These are phyloP conservation scores for Fusarium equiseti DNA, from an alignment of 2,329 filamentous ascomycete genomes.

Conservation along the genomic window DNA sequence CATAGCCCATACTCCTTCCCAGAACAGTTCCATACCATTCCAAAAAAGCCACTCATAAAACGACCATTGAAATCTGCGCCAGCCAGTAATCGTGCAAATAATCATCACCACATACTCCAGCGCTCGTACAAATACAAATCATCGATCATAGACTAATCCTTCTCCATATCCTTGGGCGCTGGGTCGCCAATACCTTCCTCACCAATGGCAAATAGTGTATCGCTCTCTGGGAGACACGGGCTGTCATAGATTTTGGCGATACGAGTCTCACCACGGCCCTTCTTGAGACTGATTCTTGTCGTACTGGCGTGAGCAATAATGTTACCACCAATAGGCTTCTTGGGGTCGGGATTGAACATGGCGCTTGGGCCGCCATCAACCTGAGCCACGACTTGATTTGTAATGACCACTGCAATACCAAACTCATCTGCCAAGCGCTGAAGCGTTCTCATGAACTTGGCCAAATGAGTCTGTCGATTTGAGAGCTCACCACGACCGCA, in stretches of 20 bases:
- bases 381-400: conserved; percentile 98
- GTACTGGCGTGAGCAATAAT: conserved; percentile 99
- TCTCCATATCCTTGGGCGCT: conserved; percentile 93
- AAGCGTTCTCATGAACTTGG: conserved; percentile 88
- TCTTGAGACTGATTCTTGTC: conserved; percentile 93
- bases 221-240: conserved; percentile 94
- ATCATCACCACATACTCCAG: conserved; percentile 41
- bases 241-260: conserved; percentile 99
- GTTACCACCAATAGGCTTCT: conserved; percentile 98
- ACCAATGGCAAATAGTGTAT: conserved; percentile 95
- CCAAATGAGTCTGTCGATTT: conserved; percentile 88
- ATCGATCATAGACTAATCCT: conserved; percentile 64
- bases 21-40: conserved; percentile 4
- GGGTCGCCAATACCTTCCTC: conserved; percentile 98
- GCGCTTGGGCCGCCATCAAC: conserved; percentile 95
- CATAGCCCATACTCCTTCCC: conserved; percentile 4
- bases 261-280: conserved; percentile 93
- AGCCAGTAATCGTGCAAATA: conserved; percentile 49
- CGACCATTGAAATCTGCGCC: conserved; percentile 49
- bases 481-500: conserved; percentile 96
- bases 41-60: conserved; percentile 13
- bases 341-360: conserved; percentile 99
- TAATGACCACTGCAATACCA: conserved; percentile 97
- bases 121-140: conserved; percentile 31
- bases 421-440: conserved; percentile 86